These are phyloP conservation scores for Colletotrichum neosansevieriae DNA, from an alignment of 2,329 filamentous ascomycete species.

Conservation along the genomic window DNA sequence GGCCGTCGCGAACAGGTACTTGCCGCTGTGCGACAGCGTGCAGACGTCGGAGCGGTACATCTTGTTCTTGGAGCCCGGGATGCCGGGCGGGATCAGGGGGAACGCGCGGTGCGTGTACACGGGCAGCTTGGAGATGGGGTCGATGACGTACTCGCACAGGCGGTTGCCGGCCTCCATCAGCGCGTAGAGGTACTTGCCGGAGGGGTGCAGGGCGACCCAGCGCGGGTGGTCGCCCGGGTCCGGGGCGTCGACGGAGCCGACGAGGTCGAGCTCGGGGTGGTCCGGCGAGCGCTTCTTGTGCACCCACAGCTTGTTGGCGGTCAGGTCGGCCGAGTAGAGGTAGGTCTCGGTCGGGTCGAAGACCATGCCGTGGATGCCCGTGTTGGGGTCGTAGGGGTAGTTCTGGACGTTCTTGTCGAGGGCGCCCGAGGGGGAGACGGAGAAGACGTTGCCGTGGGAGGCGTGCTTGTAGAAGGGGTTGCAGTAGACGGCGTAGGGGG, in stretches of 20 bases:
- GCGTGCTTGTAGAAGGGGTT: conserved; percentile 92
- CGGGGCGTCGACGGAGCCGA: conserved; percentile 80
- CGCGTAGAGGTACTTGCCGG: conserved; percentile 83
- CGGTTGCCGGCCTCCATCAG: conserved; percentile 93
- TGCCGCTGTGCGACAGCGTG: conserved; percentile 74
- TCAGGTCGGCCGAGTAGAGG: conserved; percentile 83
- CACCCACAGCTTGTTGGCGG: conserved; percentile 85
- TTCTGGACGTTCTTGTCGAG: conserved; percentile 77
- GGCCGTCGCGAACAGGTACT: conserved; percentile 87
- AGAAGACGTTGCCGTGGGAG: conserved; percentile 83
- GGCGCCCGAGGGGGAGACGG: conserved; percentile 67
- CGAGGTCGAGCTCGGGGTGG: conserved; percentile 57
- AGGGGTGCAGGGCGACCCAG: conserved; percentile 88
- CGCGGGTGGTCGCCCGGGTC: conserved; percentile 81
- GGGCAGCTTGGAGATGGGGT: conserved; percentile 78
- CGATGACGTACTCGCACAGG: conserved; percentile 84
- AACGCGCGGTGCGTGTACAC: conserved; percentile 82
- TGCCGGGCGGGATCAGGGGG: conserved; percentile 83
- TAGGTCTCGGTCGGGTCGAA: conserved; percentile 80
- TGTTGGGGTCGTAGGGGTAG: conserved; percentile 76
- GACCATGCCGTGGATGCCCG: conserved; percentile 85
- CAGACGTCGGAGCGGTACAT: conserved; percentile 92
- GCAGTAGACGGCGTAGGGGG: conserved; percentile 86
- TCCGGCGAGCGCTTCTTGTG: conserved; percentile 71
- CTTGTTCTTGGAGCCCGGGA: conserved; percentile 59